Conservation (phyloP, 768 basidiomycete genomes). For the Tricholomella constricta region DNA sequence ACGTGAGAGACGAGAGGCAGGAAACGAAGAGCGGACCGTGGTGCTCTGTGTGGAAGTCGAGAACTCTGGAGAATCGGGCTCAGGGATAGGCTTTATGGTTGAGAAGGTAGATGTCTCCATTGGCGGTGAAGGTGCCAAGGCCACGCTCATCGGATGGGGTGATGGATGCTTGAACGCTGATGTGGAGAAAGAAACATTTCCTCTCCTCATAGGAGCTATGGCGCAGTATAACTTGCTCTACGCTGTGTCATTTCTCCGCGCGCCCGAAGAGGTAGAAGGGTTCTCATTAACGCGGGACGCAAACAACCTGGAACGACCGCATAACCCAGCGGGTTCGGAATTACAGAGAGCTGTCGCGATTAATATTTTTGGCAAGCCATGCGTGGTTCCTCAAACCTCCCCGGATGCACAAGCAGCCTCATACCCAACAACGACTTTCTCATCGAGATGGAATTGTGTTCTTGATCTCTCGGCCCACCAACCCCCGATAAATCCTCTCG, state of each 20-base stretch:
- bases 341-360: conserved; percentile 81
- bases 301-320: conserved; percentile 22
- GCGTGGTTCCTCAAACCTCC: conserved; percentile 29
- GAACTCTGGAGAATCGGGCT: conserved; percentile 68
- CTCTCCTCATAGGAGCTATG: conserved; percentile 64
- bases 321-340: conserved; percentile 37
- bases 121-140: conserved; percentile 61
- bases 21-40: conserved; percentile 79
- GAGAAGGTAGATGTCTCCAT: conserved; percentile 77
- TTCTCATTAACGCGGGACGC: conserved; percentile 33
- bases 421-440: conserved; percentile 76
- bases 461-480: conserved; percentile 67
- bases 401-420: conserved; percentile 21
- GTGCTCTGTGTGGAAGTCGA: conserved; percentile 92
- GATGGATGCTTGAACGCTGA: conserved; percentile 52
- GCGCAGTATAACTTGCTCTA: conserved; percentile 92
- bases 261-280: conserved; percentile 58
- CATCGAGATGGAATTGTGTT: conserved; percentile 88
- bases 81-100: conserved; percentile 68
- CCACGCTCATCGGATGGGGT: conserved; percentile 55
- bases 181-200: conserved; percentile 56
- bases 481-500: conserved; percentile 30
- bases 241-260: conserved; percentile 77
- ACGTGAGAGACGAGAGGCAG: conserved; percentile 62
- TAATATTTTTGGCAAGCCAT: conserved; percentile 76